A percentile compares a stretch with the other conserved stretches of the same genome.
phyloP scores from a whole-genome alignment of 2,329 filamentous ascomycete species.

The Aureobasidium subglaciale region DNA sequence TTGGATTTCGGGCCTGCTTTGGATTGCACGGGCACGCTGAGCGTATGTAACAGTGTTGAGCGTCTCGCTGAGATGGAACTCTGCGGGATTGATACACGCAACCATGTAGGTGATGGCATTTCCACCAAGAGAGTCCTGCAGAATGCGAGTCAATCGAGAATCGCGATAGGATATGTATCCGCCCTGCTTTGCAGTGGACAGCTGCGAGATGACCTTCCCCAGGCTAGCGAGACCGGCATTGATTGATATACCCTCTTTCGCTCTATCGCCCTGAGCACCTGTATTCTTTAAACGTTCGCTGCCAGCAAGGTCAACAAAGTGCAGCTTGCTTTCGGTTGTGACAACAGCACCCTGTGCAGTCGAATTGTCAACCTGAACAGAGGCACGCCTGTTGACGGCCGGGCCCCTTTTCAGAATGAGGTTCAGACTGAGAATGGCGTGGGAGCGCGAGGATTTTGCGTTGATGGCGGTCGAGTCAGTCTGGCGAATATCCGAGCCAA shows the following conservation, averaged over 20 bases:
- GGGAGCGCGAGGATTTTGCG: slow-evolving; percentile 92
- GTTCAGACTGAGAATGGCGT: slow-evolving; percentile 94
- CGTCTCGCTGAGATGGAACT: slow-evolving; percentile 96
- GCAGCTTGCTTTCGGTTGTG: slow-evolving; percentile 94
- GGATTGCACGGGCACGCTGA: slow-evolving; percentile 88
- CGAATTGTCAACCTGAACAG: slow-evolving; percentile 76
- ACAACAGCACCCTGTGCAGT: slow-evolving; percentile 59
- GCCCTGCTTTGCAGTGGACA: slow-evolving; percentile 80
- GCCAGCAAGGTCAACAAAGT: slow-evolving; percentile 95
- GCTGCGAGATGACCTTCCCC: slow-evolving; percentile 95
- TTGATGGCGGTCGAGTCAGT: slow-evolving; percentile 97
- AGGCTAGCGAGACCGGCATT: slow-evolving; percentile 91
- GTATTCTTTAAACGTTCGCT: slow-evolving; percentile 97
- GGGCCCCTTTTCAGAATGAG: slow-evolving; percentile 70
- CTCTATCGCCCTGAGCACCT: slow-evolving; percentile 85
- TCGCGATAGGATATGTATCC: slow-evolving; percentile 96
- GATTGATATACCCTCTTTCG: slow-evolving; percentile 95
- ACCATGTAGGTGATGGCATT: slow-evolving; percentile 99
- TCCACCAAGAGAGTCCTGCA: slow-evolving; percentile 93
- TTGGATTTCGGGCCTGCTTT: slow-evolving; percentile 95
- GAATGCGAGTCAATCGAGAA: slow-evolving; percentile 87
- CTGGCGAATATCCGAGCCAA: slow-evolving; percentile 88
- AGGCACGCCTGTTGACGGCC: slow-evolving; percentile 66
- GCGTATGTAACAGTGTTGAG: slow-evolving; percentile 95
- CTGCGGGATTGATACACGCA: slow-evolving; percentile 91